Conservation (phyloP, 78 protist species). For the Cavenderia fasciculata region DNA sequence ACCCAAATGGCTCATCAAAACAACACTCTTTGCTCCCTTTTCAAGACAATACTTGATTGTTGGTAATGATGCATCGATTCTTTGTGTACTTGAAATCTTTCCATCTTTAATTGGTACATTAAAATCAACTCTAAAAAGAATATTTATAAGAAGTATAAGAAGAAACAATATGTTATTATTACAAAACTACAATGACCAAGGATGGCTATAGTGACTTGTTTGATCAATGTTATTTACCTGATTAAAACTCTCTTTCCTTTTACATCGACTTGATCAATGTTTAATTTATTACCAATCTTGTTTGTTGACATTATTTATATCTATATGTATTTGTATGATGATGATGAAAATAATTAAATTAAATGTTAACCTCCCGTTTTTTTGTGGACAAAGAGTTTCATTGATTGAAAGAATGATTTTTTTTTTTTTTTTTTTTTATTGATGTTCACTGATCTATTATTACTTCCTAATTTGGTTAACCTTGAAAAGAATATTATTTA, state of each 20-base stretch:
- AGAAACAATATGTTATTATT: neutral
- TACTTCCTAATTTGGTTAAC: neutral
- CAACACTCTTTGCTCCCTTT: conserved; percentile 88
- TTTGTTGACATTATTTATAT: conserved; percentile 52
- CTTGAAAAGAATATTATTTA: no score
- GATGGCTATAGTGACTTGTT: neutral
- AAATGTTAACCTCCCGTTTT: neutral
- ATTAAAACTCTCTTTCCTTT: conserved; percentile 92
- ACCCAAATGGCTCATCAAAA: conserved; percentile 98
- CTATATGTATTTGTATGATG: neutral
- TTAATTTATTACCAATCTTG: conserved; percentile 82
- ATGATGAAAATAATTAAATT: neutral
- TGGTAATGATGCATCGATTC: conserved; percentile 97
- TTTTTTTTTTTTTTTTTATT: conserved; percentile 5
- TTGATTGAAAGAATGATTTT: neutral
- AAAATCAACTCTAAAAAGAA: conserved; percentile 90
- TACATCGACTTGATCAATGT: conserved; percentile 81
- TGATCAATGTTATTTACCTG: conserved; percentile 61
- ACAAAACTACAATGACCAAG: neutral
- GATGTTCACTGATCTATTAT: neutral
- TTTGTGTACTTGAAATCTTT: conserved; percentile 81
- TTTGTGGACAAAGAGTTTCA: neutral
- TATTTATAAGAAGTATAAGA: neutral
- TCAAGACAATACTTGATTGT: conserved; percentile 94
- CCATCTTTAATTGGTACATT: conserved; percentile 92